Conservation (phyloP, 176 grass and related monocot genomes). For the Dactylis glomerata region DNA sequence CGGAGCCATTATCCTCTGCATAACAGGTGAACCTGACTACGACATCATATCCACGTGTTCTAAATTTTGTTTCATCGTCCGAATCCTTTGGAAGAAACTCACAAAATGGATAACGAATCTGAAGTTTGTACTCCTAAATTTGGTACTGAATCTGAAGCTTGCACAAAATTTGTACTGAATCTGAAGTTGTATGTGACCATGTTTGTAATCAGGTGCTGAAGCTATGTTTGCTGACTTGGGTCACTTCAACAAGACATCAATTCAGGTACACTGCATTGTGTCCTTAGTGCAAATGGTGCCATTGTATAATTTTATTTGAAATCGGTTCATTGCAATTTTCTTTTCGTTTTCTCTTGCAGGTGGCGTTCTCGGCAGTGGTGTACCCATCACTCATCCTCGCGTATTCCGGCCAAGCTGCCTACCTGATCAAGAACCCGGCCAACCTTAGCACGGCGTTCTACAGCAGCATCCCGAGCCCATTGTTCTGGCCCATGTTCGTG, state of each 20-base stretch:
- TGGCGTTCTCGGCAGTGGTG: conserved; percentile 48
- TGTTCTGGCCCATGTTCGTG: conserved; percentile 64
- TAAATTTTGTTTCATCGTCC: not conserved
- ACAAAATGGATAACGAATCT: not conserved
- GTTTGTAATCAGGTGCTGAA: conserved; percentile 57
- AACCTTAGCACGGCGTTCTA: conserved; percentile 56
- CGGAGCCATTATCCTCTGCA: conserved; percentile 54
- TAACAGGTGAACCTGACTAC: conserved; percentile 35
- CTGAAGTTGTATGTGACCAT: too few relatives aligned
- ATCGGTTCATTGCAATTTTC: not conserved
- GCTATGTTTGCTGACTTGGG: conserved; percentile 76
- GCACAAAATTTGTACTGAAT: not conserved
- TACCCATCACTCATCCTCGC: conserved; percentile 53
- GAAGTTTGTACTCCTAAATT: too few relatives aligned
- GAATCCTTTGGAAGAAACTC: too few relatives aligned
- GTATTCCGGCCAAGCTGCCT: conserved; percentile 50
- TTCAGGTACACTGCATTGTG: conserved; percentile 40
- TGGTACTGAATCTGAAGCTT: too few relatives aligned
- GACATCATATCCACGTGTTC: not conserved
- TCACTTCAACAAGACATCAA: conserved; percentile 63
- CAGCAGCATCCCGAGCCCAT: conserved; percentile 39
- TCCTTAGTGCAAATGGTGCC: not conserved
- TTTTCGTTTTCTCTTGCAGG: not conserved
- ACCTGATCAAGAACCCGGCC: conserved; percentile 60
- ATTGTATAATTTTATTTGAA: too few relatives aligned